A percentile compares a stretch with the other conserved stretches of the same genome.
These are phyloP conservation scores for Syncephalastrum contaminatum DNA, from an alignment of 371 early-diverging fungal species.

Conservation along the genomic window DNA sequence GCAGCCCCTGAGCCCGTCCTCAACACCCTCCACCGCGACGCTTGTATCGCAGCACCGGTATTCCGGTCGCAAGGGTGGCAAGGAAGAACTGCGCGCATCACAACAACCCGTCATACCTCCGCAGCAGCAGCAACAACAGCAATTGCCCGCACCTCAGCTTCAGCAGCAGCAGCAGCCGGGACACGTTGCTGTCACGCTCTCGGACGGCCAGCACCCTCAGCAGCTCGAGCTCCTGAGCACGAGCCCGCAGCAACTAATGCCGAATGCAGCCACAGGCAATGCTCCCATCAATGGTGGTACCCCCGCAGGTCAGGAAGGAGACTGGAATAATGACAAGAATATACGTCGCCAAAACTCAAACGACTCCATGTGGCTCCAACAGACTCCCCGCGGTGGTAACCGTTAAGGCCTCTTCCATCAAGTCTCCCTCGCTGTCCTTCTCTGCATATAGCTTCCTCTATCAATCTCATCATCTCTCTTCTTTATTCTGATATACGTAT, in stretches of 20 bases:
- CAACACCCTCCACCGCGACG: constrained; percentile 10
- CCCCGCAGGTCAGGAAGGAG: not conserved
- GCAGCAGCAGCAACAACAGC: not conserved
- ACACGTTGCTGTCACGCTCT: constrained; percentile 4
- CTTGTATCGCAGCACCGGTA: constrained; percentile 10
- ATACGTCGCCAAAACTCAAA: constrained; percentile 18
- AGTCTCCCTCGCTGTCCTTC: too few relatives aligned
- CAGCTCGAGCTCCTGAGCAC: too few relatives aligned
- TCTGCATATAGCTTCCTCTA: too few relatives aligned
- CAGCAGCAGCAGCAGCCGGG: not conserved
- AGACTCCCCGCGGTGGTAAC: constrained; percentile 17
- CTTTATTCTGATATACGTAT: too few relatives aligned
- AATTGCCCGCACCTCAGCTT: not conserved
- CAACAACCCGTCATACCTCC: too few relatives aligned
- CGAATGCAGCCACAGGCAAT: too few relatives aligned
- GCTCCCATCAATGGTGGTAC: too few relatives aligned
- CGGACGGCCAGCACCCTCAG: not conserved
- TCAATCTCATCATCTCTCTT: too few relatives aligned
- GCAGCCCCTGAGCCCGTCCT: constrained; percentile 6
- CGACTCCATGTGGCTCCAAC: constrained; percentile 26
- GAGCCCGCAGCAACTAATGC: too few relatives aligned
- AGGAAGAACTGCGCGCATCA: not conserved
- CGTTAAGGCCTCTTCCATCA: constrained; percentile 4
- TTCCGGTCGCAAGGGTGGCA: constrained; percentile 7
- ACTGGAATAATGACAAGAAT: constrained; percentile 9